phyloP scores from a whole-genome alignment of 2,329 filamentous ascomycete species.

The Xenoacremonium recifei region DNA sequence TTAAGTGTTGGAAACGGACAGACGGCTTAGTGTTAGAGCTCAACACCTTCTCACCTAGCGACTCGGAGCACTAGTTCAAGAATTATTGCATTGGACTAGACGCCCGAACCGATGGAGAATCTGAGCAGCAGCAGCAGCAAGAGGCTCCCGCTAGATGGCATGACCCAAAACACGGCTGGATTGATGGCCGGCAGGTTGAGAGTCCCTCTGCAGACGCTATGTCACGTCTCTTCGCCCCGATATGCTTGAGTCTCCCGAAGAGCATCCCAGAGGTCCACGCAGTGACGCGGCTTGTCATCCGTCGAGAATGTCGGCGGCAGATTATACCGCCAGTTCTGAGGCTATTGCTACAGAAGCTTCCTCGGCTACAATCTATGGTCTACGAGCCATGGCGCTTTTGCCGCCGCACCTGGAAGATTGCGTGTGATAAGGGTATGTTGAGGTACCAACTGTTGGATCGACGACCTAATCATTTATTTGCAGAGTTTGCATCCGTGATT shows the following conservation, averaged over 20 bases:
- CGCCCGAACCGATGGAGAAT: conserved; percentile 3
- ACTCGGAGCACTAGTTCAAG: conserved; percentile 15
- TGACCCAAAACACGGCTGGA: conserved; percentile 14
- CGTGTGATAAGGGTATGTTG: too few relatives aligned
- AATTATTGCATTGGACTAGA: conserved; percentile 5
- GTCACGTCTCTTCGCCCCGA: conserved; percentile 2
- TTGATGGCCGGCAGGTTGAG: conserved; percentile 9
- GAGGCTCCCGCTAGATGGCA: conserved; percentile 4
- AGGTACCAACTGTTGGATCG: too few relatives aligned
- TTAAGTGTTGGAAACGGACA: conserved; percentile 25
- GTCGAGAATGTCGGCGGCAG: conserved; percentile 11
- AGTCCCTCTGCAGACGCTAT: conserved; percentile 5
- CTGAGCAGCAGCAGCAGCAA: conserved; percentile 4
- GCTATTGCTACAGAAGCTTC: conserved; percentile 7
- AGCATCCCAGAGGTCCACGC: conserved; percentile 6
- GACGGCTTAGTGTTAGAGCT: conserved; percentile 9
- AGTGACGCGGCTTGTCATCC: conserved; percentile 10
- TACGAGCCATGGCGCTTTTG: conserved; percentile 13
- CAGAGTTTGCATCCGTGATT: too few relatives aligned
- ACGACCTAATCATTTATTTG: too few relatives aligned
- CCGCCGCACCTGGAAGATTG: too few relatives aligned
- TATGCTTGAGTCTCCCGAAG: conserved; percentile 3
- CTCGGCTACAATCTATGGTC: conserved; percentile 9
- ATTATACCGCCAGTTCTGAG: conserved; percentile 3
- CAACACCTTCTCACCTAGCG: conserved; percentile 11